These are phyloP conservation scores for Sesbania bispinosa DNA, from an alignment of 306 rosid genomes.

Conservation along the genomic window DNA sequence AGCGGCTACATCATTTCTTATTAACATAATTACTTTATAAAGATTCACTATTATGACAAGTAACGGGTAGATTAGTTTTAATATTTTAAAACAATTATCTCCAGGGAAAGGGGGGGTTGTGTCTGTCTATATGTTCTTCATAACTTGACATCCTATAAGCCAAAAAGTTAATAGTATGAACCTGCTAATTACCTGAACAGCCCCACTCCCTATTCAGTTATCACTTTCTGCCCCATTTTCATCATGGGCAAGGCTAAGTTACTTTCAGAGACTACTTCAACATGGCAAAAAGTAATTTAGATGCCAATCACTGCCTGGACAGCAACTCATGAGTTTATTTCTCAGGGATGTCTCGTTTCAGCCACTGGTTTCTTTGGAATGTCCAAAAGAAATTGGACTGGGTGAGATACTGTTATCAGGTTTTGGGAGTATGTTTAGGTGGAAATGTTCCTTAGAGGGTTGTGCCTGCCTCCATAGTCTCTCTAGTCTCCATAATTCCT, in stretches of 20 bases:
- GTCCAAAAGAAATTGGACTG: background rate
- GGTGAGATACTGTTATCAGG: background rate
- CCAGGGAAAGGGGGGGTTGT: background rate
- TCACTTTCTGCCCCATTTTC: background rate
- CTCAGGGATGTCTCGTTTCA: background rate
- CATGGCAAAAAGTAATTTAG: background rate
- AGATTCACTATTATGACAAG: background rate
- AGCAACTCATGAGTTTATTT: background rate
- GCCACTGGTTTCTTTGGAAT: background rate
- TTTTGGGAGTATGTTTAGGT: background rate
- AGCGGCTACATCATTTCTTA: background rate
- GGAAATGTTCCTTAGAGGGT: background rate
- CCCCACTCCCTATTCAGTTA: background rate
- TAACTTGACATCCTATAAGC: background rate
- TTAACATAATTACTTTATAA: background rate
- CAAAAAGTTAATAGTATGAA: background rate
- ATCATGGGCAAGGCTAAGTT: background rate
- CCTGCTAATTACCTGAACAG: background rate
- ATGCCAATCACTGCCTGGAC: background rate
- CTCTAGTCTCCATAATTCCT: background rate
- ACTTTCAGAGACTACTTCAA: background rate
- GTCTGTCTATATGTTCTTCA: background rate
- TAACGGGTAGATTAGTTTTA: background rate
- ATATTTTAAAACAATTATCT: background rate
- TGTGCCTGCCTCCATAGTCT: background rate